Evolutionary conservation across 2,329 filamentous ascomycete genomes (phyloP).

Genomic region (Sclerotinia glacialis): DNA sequence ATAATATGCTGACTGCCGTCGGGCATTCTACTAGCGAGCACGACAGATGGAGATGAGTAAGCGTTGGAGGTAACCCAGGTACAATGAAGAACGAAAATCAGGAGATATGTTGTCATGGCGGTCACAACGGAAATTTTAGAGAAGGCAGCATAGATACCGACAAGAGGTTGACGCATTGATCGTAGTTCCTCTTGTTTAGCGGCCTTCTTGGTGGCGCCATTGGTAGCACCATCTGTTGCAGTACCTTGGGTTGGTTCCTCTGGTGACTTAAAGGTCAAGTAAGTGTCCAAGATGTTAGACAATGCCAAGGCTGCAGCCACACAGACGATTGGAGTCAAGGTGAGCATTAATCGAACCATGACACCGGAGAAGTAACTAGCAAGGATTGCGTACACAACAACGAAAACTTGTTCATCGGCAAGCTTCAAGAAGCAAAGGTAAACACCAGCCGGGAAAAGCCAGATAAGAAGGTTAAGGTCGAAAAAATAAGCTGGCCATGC

Average conservation of each 20-base stretch:
- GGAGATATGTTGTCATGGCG: conserved; percentile 72
- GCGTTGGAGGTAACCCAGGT: conserved; percentile 99
- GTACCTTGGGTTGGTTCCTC: conserved; percentile 47
- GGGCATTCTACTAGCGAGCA: conserved; percentile 85
- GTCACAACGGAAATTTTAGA: conserved; percentile 78
- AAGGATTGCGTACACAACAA: conserved; percentile 95
- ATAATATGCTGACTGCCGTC: conserved; percentile 98
- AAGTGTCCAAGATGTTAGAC: conserved; percentile 85
- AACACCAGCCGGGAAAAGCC: conserved; percentile 97
- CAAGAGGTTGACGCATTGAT: conserved; percentile 66
- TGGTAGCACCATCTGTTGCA: conserved; percentile 41
- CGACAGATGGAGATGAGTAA: conserved; percentile 96
- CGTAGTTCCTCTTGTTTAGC: conserved; percentile 58
- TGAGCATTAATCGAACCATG: conserved; percentile 99
- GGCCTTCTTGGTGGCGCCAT: conserved; percentile 49
- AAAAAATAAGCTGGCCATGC: conserved; percentile 99
- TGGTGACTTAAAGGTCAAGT: conserved; percentile 67
- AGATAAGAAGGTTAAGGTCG: conserved; percentile 96
- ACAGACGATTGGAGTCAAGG: conserved; percentile 92
- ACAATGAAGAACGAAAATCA: conserved; percentile 95
- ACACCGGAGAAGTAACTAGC: conserved; percentile 98
- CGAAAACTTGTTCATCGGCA: conserved; percentile 93
- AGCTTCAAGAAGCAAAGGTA: conserved; percentile 97
- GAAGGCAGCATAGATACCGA: conserved; percentile 78
- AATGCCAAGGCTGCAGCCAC: conserved; percentile 86